Evolutionary conservation across 768 basidiomycete species (phyloP), one percentile per base, ranked within the genome.

Genomic region (Mycena rosella): DNA sequence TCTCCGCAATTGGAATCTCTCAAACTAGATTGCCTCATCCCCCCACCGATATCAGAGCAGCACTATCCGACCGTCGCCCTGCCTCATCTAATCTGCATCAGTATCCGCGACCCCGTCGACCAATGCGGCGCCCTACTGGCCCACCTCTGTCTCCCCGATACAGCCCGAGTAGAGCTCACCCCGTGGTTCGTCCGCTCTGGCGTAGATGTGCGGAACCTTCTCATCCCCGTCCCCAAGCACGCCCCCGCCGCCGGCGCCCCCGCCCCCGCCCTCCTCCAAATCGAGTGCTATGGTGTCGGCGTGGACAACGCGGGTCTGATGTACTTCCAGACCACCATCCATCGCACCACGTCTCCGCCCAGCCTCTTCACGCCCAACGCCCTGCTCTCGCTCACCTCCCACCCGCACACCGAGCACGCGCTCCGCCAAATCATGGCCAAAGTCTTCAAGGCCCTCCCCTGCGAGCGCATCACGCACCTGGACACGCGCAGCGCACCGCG

Each of bases 371-470:
- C 26, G 13, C 18, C 29, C 24, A 10, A 27, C 10, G 58, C 30
- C 29, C 29, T 29, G 2, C 14, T 67, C 27, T 22, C 29, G n/a
- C 27, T 67, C 5, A 67, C 48, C 45, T 56, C 22, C 10, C 60
- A 61, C 26, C 65, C 65, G 13, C 3, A 1, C 2, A 32, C 34
- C 15, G 47, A 60, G 27, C 3, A 1, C 15, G 60, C 13, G 5
- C 54, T 67, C 15, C 65, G 65, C n/a, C 59, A 61, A 29, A 67
- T 67, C 27, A 10, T 57, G 17, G 20, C 53, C 2, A 67, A 67
- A 20, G n/a, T 67, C 24, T n/a, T 67, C n/a, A 55, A 61, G 13
- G 65, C 65, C 10, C 5, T 49, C 18, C 60, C 65, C 8, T 24
- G 18, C 11, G 45, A 48, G 3, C 22, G 9, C 0, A 67, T 67